Evolutionary conservation across 306 rosid species (phyloP).

Genomic region (Rubus idaeus): DNA sequence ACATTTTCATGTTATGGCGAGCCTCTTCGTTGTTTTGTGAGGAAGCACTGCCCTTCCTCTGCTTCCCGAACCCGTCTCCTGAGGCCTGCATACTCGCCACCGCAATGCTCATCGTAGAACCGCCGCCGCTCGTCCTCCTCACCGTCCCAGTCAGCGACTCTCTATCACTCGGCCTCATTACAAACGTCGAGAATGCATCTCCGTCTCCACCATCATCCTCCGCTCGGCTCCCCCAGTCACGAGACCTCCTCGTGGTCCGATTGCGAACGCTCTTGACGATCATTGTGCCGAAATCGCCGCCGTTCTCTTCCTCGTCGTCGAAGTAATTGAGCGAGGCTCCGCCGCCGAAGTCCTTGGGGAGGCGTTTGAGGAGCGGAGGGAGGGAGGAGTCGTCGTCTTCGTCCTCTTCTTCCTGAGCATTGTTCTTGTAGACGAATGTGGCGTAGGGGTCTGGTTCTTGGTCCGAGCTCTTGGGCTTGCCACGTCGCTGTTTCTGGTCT

Average conservation of each 20-base stretch:
- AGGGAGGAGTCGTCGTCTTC: constrained; percentile 70
- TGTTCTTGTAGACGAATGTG: constrained; percentile 72
- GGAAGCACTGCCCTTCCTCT: constrained; percentile 58
- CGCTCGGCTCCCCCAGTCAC: constrained; percentile 32
- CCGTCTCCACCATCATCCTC: constrained; percentile 38
- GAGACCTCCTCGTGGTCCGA: constrained; percentile 43
- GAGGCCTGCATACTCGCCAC: constrained; percentile 93
- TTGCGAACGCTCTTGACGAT: constrained; percentile 60
- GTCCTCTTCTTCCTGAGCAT: constrained; percentile 32
- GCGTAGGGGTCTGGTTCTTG: constrained; percentile 58
- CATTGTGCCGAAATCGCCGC: constrained; percentile 76
- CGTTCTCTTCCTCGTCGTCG: constrained; percentile 47
- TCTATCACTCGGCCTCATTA: constrained; percentile 60
- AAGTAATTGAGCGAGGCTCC: constrained; percentile 74
- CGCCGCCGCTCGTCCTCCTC: constrained; percentile 43
- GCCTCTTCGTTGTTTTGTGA: constrained; percentile 60
- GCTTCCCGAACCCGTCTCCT: constrained; percentile 84
- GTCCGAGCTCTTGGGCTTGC: constrained; percentile 28
- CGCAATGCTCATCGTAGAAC: constrained; percentile 77
- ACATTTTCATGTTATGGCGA: constrained; percentile 59
- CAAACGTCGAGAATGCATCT: constrained; percentile 65
- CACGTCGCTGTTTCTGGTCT: constrained; percentile 18
- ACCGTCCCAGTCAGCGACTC: constrained; percentile 70
- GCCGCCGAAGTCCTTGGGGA: constrained; percentile 95
- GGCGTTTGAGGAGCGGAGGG: constrained; percentile 91